A percentile compares a stretch with the other conserved stretches of the same genome.
These are phyloP conservation scores for Falciphora oryzae DNA, from an alignment of 2,329 filamentous ascomycete species.

Conservation along the genomic window DNA sequence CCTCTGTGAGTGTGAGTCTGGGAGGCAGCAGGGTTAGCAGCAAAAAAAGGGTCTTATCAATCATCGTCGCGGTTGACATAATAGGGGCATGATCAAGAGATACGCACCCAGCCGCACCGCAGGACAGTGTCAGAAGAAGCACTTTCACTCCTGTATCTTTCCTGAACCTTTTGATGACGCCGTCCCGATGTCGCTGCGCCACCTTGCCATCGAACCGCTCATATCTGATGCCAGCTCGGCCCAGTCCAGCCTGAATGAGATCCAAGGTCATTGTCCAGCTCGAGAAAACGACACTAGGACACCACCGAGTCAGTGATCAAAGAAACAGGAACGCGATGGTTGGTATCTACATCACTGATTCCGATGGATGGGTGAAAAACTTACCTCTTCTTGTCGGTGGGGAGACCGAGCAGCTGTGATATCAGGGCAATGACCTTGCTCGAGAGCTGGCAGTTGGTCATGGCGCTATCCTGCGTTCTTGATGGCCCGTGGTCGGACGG, in stretches of 20 bases:
- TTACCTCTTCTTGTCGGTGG: no score
- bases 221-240: conserved; percentile 25
- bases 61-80: no score
- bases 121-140: conserved; percentile 43
- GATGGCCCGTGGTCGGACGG: no score
- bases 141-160: conserved; percentile 31
- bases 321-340: no score
- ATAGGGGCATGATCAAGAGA: no score
- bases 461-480: neutral
- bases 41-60: no score
- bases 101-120: conserved; percentile 43
- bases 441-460: neutral
- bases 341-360: no score
- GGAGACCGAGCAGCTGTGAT: neutral
- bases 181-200: conserved; percentile 33
- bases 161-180: conserved; percentile 34
- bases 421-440: neutral
- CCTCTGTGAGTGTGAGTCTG: conserved; percentile 40
- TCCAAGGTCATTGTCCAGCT: conserved; percentile 44
- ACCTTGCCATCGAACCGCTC: conserved; percentile 43
- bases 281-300: conserved; percentile 43
- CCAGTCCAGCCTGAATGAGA: conserved; percentile 34
- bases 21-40: neutral
- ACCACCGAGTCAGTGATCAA: no score
- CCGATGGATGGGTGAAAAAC: no score